A percentile compares a stretch with the other conserved stretches of the same genome.
These are phyloP conservation scores for Botrytis hyacinthi DNA, from an alignment of 2,329 filamentous ascomycete species.

Conservation along the genomic window DNA sequence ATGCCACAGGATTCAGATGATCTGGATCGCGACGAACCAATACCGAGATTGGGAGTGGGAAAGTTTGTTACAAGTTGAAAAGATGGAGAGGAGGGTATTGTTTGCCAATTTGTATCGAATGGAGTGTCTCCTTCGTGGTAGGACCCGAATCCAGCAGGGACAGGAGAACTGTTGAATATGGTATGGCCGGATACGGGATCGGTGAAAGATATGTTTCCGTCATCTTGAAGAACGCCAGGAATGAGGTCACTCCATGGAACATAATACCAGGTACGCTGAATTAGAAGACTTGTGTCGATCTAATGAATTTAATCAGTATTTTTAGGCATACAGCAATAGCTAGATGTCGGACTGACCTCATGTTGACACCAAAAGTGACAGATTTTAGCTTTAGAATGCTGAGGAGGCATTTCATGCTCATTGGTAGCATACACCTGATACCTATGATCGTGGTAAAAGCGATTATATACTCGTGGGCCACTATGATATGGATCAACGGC, in stretches of 20 bases:
- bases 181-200: neutral
- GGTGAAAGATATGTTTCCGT: neutral
- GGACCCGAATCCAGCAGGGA: neutral
- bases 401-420: neutral
- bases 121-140: neutral
- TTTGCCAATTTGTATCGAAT: neutral
- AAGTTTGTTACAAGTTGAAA: neutral
- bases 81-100: neutral
- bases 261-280: slow-evolving; percentile 7
- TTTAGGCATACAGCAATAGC: too few species aligned
- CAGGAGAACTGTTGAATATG: neutral
- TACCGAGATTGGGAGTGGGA: neutral
- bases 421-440: neutral
- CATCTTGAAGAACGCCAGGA: neutral
- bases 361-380: slow-evolving; percentile 9
- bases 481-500: neutral
- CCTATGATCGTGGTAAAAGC: neutral
- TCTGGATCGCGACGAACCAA: neutral
- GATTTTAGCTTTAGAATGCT: neutral
- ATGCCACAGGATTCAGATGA: neutral
- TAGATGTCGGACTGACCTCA: neutral
- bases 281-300: neutral
- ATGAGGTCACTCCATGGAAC: neutral
- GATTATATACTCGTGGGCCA: neutral
- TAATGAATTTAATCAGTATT: neutral